Evolutionary conservation across 257 asterid genomes (phyloP).

Genomic region (Ilex asprella): DNA sequence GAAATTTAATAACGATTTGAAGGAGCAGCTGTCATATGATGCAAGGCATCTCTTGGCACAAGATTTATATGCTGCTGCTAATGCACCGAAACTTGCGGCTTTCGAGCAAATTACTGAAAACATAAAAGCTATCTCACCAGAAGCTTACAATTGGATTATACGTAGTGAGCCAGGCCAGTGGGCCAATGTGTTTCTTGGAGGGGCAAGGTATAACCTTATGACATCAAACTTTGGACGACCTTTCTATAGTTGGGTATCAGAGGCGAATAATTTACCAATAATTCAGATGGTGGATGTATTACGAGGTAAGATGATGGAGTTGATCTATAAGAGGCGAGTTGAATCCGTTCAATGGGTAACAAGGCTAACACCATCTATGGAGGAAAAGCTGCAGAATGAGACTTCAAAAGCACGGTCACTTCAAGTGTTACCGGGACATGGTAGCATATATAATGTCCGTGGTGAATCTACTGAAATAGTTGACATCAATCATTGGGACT

Average conservation of each 20-base stretch:
- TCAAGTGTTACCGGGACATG: slow-evolving; percentile 39
- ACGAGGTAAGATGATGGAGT: slow-evolving; percentile 91
- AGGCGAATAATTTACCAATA: slow-evolving; percentile 90
- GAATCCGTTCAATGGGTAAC: slow-evolving; percentile 80
- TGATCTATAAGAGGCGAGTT: slow-evolving; percentile 62
- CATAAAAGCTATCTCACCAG: slow-evolving; percentile 88
- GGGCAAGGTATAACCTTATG: slow-evolving; percentile 85
- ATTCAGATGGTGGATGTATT: slow-evolving; percentile 94
- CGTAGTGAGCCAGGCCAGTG: slow-evolving; percentile 83
- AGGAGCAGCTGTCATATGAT: slow-evolving; percentile 94
- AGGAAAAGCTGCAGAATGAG: slow-evolving; percentile 80
- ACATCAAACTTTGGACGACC: slow-evolving; percentile 84
- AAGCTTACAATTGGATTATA: slow-evolving; percentile 86
- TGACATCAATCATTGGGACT: slow-evolving; percentile 73
- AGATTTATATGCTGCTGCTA: slow-evolving; percentile 89
- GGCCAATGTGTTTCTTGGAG: slow-evolving; percentile 79
- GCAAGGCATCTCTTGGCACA: slow-evolving; percentile 96
- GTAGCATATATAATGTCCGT: slow-evolving; percentile 63
- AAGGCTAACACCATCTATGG: slow-evolving; percentile 72
- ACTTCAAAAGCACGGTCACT: slow-evolving; percentile 46
- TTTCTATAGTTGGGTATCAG: slow-evolving; percentile 90
- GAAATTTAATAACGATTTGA: slow-evolving; percentile 82
- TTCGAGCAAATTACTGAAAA: slow-evolving; percentile 64
- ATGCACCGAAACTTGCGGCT: slow-evolving; percentile 62
- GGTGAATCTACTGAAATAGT: slow-evolving; percentile 59